Base-by-base conservation (phyloP, 306 rosid species). In the Prunus mira region DNA sequence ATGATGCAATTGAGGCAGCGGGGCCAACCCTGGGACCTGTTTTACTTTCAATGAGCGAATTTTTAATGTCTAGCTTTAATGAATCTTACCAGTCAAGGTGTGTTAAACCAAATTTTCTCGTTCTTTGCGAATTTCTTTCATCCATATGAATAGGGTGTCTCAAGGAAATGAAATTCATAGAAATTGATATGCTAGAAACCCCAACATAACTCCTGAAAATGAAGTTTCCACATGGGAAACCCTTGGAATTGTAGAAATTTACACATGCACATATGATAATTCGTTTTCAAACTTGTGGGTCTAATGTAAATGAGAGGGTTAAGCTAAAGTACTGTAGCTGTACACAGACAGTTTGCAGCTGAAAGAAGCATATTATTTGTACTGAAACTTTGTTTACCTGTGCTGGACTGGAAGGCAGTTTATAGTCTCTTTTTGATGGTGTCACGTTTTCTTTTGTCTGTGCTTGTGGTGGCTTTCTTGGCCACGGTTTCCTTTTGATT, bases 81-180 rank as follows among this genome's bases (percentile, higher is more conserved):
- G 95, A 90, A 79, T 94, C 98, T 81, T 94, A 94, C 89, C 91
- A 94, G 79, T 94, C 98, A 65, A 94, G 98, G 98, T 90, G 57
- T 74, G 88, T 76, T 68, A 72, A 78, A 80, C 38, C 12, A 55
- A 77, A 72, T 73, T 32, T 73, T 73, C 51, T 79, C 13, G 52
- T 47, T 82, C 14, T 57, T 83, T 18, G 28, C 55, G 30, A 58
- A 6, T 66, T 76, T 73, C 18, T 57, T 6, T 73, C 65, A 25
- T 24, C 67, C 55, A 24, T 74, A 38, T 52, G 65, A 73, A 32
- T 67, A 4, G 45, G 50, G 13, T 66, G 24, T 47, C 65, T 27
- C 52, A 32, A 64, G 58, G 67, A 70, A 73, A 80, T 47, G 41
- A 66, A 73, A 75, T 27, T 80, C 49, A 15, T 17, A 20, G 50